A percentile compares a stretch with the other conserved stretches of the same genome.
Evolutionary conservation across 2,329 filamentous ascomycete genomes (phyloP).

Genomic region (Paramyrothecium sp.): DNA sequence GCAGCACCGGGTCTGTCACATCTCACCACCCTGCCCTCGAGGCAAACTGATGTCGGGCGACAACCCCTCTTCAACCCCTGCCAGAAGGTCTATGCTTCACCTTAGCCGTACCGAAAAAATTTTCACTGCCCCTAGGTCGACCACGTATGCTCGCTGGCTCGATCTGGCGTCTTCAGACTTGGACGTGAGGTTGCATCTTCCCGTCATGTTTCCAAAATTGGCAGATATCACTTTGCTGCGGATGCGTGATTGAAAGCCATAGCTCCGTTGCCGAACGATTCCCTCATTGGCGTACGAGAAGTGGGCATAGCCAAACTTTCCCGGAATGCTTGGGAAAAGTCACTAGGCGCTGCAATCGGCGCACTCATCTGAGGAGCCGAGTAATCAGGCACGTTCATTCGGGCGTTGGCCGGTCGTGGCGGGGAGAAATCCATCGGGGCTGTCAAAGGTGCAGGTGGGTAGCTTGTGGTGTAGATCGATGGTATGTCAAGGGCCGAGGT

Average conservation of each 20-base stretch:
- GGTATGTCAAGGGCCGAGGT: conserved; percentile 39
- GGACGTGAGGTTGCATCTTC: too few species aligned
- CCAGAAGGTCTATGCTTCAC: not conserved
- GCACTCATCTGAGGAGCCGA: conserved; percentile 54
- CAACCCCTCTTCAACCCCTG: not conserved
- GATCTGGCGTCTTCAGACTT: too few species aligned
- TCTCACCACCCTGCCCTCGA: not conserved
- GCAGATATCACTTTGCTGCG: not conserved
- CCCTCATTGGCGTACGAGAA: conserved; percentile 42
- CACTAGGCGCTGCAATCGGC: conserved; percentile 50
- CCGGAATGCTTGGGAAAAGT: conserved; percentile 50
- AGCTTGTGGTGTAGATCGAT: conserved; percentile 47
- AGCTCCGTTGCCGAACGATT: conserved; percentile 38
- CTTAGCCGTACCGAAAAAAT: not conserved
- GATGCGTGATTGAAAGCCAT: conserved; percentile 13
- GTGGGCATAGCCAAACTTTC: conserved; percentile 34
- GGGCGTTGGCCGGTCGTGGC: conserved; percentile 17
- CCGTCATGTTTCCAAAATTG: too few species aligned
- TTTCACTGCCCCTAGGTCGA: not conserved
- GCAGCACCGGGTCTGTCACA: not conserved
- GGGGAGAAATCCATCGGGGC: conserved; percentile 51
- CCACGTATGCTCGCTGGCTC: too few species aligned
- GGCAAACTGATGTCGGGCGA: not conserved
- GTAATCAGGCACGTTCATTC: conserved; percentile 41
- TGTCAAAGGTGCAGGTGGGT: conserved; percentile 52